phyloP scores from a whole-genome alignment of 2,329 filamentous ascomycete species.

The Beauveria rudraprayagi region DNA sequence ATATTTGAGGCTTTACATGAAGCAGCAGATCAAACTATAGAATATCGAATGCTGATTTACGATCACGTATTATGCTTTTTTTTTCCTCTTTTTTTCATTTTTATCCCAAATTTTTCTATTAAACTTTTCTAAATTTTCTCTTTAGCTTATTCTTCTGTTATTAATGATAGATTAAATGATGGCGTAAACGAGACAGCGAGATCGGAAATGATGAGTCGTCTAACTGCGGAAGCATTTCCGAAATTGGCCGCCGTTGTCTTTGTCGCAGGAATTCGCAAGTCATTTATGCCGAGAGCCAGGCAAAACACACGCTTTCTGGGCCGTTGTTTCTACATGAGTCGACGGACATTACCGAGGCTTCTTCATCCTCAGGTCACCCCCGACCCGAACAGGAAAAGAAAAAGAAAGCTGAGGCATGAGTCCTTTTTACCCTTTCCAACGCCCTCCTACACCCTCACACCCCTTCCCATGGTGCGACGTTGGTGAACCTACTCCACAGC shows the following conservation, averaged over 20 bases:
- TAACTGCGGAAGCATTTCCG: neutral
- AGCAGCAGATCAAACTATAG: too few relatives aligned
- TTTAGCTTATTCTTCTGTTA: neutral
- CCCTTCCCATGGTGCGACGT: neutral
- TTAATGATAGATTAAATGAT: neutral
- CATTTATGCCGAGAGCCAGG: neutral
- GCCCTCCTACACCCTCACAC: neutral
- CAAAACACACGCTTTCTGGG: neutral
- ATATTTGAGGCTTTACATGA: too few relatives aligned
- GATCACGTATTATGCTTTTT: too few relatives aligned
- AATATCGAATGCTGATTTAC: too few relatives aligned
- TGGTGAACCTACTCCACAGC: constrained; percentile 4
- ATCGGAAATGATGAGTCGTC: neutral
- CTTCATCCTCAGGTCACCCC: neutral
- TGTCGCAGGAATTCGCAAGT: too few relatives aligned
- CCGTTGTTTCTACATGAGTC: neutral
- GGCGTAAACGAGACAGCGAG: neutral
- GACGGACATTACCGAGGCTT: neutral
- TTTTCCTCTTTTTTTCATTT: too few relatives aligned
- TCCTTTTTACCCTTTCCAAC: too few relatives aligned
- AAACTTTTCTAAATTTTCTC: neutral
- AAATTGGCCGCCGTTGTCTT: too few relatives aligned
- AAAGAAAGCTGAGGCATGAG: neutral
- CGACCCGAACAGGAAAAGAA: neutral
- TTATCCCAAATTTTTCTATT: too few relatives aligned